Percentiles rank a stretch among this genome's conserved stretches.
Conservation (phyloP, 495 filamentous ascomycete genomes). For the Tuber borchii region DNA sequence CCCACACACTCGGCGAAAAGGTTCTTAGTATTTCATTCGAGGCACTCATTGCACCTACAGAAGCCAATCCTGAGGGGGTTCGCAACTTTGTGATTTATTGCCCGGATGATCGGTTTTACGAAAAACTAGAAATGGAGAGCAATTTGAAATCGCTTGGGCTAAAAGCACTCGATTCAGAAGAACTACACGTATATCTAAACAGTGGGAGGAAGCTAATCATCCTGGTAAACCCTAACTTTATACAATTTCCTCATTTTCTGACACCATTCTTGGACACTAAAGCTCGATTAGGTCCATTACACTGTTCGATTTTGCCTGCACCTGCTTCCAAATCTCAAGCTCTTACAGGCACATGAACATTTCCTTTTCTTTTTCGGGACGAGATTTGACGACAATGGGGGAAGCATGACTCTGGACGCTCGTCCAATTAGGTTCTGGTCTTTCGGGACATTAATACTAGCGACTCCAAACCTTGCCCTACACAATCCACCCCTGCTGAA, state of each 20-base stretch:
- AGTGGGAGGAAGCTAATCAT: conserved; percentile 19
- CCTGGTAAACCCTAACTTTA: conserved; percentile 17
- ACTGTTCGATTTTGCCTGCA: conserved; percentile 33
- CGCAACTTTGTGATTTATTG: conserved; percentile 35
- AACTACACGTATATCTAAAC: conserved; percentile 12
- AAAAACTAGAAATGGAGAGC: conserved; percentile 34
- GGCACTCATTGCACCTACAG: conserved; percentile 8
- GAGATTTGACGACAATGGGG: conserved; percentile 13
- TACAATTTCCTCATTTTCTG: background rate
- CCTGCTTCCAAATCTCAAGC: conserved; percentile 32
- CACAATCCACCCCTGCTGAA: conserved; percentile 18
- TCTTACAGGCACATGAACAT: conserved; percentile 22
- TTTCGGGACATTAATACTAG: conserved; percentile 37
- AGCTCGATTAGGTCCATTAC: conserved; percentile 26
- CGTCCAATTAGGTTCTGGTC: conserved; percentile 34
- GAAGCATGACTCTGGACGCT: conserved; percentile 12
- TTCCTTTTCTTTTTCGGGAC: conserved; percentile 37
- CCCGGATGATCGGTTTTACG: conserved; percentile 31
- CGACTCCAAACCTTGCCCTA: conserved; percentile 33
- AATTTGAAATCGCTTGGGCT: conserved; percentile 17
- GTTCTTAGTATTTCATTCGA: conserved; percentile 14
- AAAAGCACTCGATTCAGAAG: conserved; percentile 20
- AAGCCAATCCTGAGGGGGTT: conserved; percentile 19
- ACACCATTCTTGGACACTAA: background rate
- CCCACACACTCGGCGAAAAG: conserved; percentile 25